These are phyloP conservation scores for Suillus sp. DNA, from an alignment of 768 basidiomycete genomes.

Conservation along the genomic window DNA sequence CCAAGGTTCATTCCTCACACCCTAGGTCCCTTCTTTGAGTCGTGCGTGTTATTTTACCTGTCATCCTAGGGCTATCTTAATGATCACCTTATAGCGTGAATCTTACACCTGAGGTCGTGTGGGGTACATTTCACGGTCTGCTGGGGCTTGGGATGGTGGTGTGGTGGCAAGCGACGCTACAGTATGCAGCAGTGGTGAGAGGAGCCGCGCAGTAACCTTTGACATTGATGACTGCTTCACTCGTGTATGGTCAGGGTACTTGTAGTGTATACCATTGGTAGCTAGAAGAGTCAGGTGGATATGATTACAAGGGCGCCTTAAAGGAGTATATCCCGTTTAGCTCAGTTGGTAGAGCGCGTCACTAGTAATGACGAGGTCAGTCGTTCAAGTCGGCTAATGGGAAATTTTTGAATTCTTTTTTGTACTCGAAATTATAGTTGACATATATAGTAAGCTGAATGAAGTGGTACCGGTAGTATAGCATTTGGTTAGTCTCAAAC, in stretches of 20 bases:
- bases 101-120: slow-evolving; percentile 70
- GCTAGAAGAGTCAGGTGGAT: too few species aligned
- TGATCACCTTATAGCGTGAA: slow-evolving; percentile 43
- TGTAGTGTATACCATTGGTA: not conserved
- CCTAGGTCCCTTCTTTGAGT: slow-evolving; percentile 61
- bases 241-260: not conserved
- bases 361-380: slow-evolving; percentile 50
- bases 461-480: too few species aligned
- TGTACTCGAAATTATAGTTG: too few species aligned
- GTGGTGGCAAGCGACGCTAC: slow-evolving; percentile 84
- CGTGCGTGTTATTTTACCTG: slow-evolving; percentile 44
- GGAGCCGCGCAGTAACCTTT: slow-evolving; percentile 4
- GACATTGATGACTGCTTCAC: not conserved
- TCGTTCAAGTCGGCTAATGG: slow-evolving; percentile 46
- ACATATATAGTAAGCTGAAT: too few species aligned
- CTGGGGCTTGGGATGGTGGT: slow-evolving; percentile 69
- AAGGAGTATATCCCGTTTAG: slow-evolving; percentile 34
- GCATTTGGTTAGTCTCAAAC: not conserved
- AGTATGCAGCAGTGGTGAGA: slow-evolving; percentile 45
- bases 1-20: slow-evolving; percentile 80
- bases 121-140: slow-evolving; percentile 74
- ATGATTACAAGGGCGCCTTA: not conserved
- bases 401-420: slow-evolving; percentile 18
- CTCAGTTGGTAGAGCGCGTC: slow-evolving; percentile 54
- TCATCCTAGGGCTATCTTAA: not conserved